These are phyloP conservation scores for Scenedesmus sp. DNA, from an alignment of 163 green algal species.

Conservation along the genomic window DNA sequence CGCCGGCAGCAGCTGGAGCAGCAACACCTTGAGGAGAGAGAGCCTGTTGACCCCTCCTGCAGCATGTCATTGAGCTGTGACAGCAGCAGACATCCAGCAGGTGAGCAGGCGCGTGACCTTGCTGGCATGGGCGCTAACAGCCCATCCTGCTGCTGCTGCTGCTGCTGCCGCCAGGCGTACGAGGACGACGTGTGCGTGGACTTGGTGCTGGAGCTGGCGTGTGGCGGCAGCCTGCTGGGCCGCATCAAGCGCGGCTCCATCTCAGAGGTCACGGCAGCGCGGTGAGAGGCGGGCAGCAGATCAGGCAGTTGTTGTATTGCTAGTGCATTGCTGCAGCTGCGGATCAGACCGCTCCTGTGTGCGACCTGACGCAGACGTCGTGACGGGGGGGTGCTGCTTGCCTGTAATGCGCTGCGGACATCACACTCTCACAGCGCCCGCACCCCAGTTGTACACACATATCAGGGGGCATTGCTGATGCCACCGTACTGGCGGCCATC, in stretches of 20 bases:
- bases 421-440: no score
- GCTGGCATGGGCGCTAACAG: neutral
- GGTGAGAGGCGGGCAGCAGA: constrained; percentile 11
- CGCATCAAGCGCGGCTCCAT: constrained; percentile 32
- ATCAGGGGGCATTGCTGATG: no score
- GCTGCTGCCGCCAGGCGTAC: neutral
- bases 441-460: neutral
- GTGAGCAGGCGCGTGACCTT: neutral
- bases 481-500: neutral
- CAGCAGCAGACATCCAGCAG: neutral
- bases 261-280: constrained; percentile 19
- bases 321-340: neutral
- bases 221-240: constrained; percentile 43
- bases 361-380: no score
- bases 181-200: constrained; percentile 48
- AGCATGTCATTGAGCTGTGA: no score
- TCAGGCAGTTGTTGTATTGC: neutral
- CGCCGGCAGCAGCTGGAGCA: no score
- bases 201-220: constrained; percentile 51
- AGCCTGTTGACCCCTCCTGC: no score
- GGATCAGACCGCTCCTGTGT: no score
- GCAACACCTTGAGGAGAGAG: no score
- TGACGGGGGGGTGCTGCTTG: no score
- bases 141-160: neutral
- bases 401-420: no score